A percentile compares a stretch with the other conserved stretches of the same genome.
Conservation (phyloP, 257 asterid species). For the Solanum arcanum region DNA sequence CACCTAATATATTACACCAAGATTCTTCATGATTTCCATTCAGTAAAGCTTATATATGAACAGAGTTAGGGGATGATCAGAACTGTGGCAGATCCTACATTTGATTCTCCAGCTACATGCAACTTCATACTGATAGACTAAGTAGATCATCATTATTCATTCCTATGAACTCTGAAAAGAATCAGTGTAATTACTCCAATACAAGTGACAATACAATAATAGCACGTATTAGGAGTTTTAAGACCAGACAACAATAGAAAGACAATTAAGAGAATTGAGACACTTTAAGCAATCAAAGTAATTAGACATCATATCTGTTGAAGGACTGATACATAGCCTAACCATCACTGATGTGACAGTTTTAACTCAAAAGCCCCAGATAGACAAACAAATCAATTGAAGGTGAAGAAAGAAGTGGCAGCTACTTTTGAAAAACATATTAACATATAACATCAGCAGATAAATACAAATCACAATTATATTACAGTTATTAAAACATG, state of each 20-base stretch:
- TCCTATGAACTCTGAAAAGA: neutral
- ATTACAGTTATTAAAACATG: neutral
- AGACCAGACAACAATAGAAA: neutral
- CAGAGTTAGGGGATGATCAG: neutral
- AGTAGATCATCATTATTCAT: neutral
- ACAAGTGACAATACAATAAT: neutral
- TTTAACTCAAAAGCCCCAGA: neutral
- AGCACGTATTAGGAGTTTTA: neutral
- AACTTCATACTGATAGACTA: neutral
- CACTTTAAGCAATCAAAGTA: neutral
- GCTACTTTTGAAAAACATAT: neutral
- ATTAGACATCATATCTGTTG: neutral
- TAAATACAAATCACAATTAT: conserved; percentile 1
- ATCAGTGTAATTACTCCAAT: neutral
- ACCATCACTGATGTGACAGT: neutral
- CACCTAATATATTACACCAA: neutral
- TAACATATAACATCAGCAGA: neutral
- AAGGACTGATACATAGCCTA: neutral
- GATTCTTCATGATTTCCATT: neutral
- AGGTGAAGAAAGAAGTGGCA: neutral
- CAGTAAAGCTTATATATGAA: neutral
- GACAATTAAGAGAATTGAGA: neutral
- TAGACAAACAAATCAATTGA: neutral
- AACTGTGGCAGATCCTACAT: neutral
- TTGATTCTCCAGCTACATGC: neutral